Evolutionary conservation across 352 stramenopile genomes (phyloP).

Genomic region (Pythium rishiriense): DNA sequence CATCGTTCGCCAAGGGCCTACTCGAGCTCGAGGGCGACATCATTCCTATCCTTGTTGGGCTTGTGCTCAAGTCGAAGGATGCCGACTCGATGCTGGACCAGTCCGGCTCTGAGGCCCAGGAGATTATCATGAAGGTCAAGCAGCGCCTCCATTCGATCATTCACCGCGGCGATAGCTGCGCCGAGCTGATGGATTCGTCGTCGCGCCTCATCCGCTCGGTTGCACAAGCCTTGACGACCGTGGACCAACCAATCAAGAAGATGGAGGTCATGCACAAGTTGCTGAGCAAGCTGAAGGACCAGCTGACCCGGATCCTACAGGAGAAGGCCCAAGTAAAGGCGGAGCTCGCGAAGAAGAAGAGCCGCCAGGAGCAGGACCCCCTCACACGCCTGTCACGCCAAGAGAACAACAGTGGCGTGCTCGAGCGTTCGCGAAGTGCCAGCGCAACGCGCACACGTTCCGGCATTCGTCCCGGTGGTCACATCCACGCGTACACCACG

Average conservation of each 20-base stretch:
- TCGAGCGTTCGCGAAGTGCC: conserved; percentile 69
- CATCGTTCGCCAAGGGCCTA: conserved; percentile 98
- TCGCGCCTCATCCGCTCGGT: conserved; percentile 83
- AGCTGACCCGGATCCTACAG: conserved; percentile 77
- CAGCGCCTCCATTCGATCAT: conserved; percentile 87
- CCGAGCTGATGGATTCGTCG: conserved; percentile 72
- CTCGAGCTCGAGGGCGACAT: conserved; percentile 99
- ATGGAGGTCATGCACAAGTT: conserved; percentile 90
- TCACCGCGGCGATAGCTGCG: conserved; percentile 80
- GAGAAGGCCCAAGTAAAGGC: conserved; percentile 70
- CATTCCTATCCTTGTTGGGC: conserved; percentile 97
- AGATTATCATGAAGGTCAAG: conserved; percentile 90
- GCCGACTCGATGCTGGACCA: conserved; percentile 98
- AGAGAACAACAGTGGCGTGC: conserved; percentile 35
- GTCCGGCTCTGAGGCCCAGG: conserved; percentile 93
- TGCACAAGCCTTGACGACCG: conserved; percentile 66
- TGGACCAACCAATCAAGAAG: conserved; percentile 94
- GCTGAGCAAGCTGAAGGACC: conserved; percentile 94
- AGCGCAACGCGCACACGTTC: conserved; percentile 49
- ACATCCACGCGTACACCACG: conserved; percentile 59
- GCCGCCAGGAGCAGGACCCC: conserved; percentile 29
- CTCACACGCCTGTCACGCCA: conserved; percentile 26
- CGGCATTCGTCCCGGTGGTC: conserved; percentile 28
- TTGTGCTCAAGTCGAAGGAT: conserved; percentile 90
- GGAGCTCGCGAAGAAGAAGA: conserved; percentile 35